A percentile compares a stretch with the other conserved stretches of the same genome.
phyloP scores from a whole-genome alignment of 179 eudicot genomes.

The Monotropa hypopitys region DNA sequence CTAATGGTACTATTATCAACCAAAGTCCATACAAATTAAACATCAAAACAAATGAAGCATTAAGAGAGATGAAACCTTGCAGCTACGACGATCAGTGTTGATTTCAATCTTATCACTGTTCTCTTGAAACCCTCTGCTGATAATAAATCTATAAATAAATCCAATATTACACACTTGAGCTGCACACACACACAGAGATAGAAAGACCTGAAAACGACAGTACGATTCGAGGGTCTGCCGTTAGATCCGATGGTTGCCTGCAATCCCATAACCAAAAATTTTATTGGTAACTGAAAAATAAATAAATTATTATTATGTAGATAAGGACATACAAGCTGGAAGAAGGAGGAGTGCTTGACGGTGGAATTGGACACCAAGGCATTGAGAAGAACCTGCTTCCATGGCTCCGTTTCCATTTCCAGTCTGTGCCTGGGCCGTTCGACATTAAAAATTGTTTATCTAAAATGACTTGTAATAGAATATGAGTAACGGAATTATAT shows the following conservation, averaged over 20 bases:
- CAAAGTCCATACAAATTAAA: not conserved
- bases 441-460: too few relatives aligned
- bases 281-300: not conserved
- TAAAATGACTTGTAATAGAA: too few relatives aligned
- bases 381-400: slow-evolving; percentile 73
- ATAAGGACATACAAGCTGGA: slow-evolving; percentile 51
- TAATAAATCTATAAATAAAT: not conserved
- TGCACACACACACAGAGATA: not conserved
- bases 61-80: slow-evolving; percentile 36
- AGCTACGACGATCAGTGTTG: slow-evolving; percentile 60
- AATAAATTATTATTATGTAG: not conserved
- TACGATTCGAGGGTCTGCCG: slow-evolving; percentile 73
- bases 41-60: not conserved
- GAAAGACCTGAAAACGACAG: slow-evolving; percentile 82
- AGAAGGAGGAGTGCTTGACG: slow-evolving; percentile 54
- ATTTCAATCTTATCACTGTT: slow-evolving; percentile 59
- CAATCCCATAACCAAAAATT: not conserved
- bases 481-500: too few relatives aligned
- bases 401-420: slow-evolving; percentile 37
- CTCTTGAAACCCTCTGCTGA: slow-evolving; percentile 55
- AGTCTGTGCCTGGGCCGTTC: not conserved
- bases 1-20: not conserved
- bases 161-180: not conserved
- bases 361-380: slow-evolving; percentile 59
- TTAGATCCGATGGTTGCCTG: slow-evolving; percentile 75